Percentiles rank a stretch among this genome's conserved stretches.
phyloP scores from a whole-genome alignment of 164 flowering plant species.

The Macadamia integrifolia region DNA sequence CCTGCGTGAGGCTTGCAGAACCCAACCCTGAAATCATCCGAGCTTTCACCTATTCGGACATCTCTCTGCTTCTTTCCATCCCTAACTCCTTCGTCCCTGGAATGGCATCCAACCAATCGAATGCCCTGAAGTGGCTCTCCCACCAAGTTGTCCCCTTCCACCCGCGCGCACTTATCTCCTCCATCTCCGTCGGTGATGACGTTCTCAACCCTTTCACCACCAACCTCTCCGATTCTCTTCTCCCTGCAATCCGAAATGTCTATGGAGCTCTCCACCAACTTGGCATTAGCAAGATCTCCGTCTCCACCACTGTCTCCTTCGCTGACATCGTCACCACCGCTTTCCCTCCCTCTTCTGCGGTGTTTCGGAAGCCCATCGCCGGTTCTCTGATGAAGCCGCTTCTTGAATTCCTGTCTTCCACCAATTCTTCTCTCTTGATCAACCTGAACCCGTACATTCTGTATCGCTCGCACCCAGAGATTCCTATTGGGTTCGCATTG shows the following conservation, averaged over 20 bases:
- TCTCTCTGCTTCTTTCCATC: conserved; percentile 58
- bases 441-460: conserved; percentile 65
- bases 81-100: conserved; percentile 55
- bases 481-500: conserved; percentile 66
- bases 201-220: conserved; percentile 21
- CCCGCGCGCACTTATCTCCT: conserved; percentile 56
- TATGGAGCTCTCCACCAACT: conserved; percentile 39
- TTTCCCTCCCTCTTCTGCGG: conserved; percentile 73
- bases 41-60: conserved; percentile 61
- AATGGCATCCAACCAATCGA: conserved; percentile 60
- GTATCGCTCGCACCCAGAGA: conserved; percentile 36
- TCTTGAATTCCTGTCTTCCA: conserved; percentile 47
- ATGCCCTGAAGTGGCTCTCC: conserved; percentile 55
- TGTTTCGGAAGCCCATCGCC: conserved; percentile 38
- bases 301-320: conserved; percentile 77
- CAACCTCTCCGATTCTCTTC: conserved; percentile 27
- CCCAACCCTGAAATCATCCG: conserved; percentile 48
- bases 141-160: conserved; percentile 61
- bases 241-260: conserved; percentile 61
- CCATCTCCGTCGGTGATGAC: conserved; percentile 67
- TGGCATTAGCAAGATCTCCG: conserved; percentile 49
- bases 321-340: conserved; percentile 36
- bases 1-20: conserved; percentile 38
- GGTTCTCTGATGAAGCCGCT: conserved; percentile 41
- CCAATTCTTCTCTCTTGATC: conserved; percentile 68